phyloP scores from a whole-genome alignment of 2,329 filamentous ascomycete species.

The Epichloe sp. region DNA sequence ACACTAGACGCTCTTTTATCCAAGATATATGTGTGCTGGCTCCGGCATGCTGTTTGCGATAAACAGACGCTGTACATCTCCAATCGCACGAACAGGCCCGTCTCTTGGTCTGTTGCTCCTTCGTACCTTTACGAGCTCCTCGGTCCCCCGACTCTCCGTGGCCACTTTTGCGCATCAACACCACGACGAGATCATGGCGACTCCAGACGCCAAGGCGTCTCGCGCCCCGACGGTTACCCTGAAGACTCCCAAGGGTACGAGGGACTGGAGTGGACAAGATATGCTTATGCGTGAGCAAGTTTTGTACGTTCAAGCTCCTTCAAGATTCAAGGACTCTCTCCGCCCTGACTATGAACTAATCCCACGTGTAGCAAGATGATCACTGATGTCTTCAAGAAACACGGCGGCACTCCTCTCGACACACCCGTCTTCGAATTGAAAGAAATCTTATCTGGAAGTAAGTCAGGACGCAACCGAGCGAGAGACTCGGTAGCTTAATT shows the following conservation, averaged over 20 bases:
- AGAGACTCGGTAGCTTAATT: not conserved
- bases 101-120: not conserved
- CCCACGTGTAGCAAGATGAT: conserved; percentile 38
- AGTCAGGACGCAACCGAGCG: not conserved
- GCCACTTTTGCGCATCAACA: not conserved
- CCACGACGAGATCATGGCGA: conserved; percentile 16
- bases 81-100: conserved; percentile 1
- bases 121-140: conserved; percentile 1
- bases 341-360: not conserved
- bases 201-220: conserved; percentile 26
- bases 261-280: conserved; percentile 70
- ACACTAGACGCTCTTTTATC: conserved; percentile 4
- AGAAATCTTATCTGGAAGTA: conserved; percentile 66
- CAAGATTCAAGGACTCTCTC: not conserved
- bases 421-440: conserved; percentile 77
- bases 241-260: conserved; percentile 85
- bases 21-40: conserved; percentile 1
- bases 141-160: not conserved
- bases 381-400: conserved; percentile 67
- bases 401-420: conserved; percentile 68
- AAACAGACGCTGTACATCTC: conserved; percentile 3
- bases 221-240: conserved; percentile 35
- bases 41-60: conserved; percentile 10
- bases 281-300: conserved; percentile 73
- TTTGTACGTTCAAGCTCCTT: conserved; percentile 28